Percentiles rank a stretch among this genome's conserved stretches.
Evolutionary conservation across 2,329 filamentous ascomycete genomes (phyloP).

Genomic region (Hypomyces perniciosus): DNA sequence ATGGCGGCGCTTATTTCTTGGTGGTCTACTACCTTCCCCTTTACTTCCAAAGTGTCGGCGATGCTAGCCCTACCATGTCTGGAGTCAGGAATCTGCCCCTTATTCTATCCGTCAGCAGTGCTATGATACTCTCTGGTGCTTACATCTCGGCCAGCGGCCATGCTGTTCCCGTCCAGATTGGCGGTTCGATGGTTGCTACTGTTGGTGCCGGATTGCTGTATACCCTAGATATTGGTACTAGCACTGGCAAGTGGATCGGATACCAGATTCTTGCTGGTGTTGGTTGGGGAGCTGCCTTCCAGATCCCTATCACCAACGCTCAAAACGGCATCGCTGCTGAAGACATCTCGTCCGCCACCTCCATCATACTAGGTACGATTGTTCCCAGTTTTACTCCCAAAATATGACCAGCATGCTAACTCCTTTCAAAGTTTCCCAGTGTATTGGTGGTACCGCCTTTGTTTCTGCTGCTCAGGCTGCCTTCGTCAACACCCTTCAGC

Average conservation of each 20-base stretch:
- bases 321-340: conserved; percentile 9
- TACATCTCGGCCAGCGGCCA: conserved; percentile 28
- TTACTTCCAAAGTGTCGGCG: conserved; percentile 32
- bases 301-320: conserved; percentile 41
- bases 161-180: conserved; percentile 32
- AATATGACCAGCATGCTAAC: too few species aligned
- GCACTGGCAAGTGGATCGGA: conserved; percentile 18
- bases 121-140: conserved; percentile 18
- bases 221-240: conserved; percentile 22
- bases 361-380: conserved; percentile 7
- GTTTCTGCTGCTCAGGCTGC: too few species aligned
- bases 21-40: conserved; percentile 36
- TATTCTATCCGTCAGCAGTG: conserved; percentile 19
- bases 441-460: too few species aligned
- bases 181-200: conserved; percentile 23
- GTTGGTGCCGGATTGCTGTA: conserved; percentile 36
- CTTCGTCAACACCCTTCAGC: too few species aligned
- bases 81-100: conserved; percentile 36
- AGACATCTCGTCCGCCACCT: conserved; percentile 2
- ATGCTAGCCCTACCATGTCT: conserved; percentile 25
- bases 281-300: conserved; percentile 38
- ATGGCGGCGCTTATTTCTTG: conserved; percentile 31
- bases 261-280: conserved; percentile 35
- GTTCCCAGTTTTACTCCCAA: too few species aligned
- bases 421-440: too few species aligned